phyloP scores from a whole-genome alignment of 768 basidiomycete species.

The Pleurotus sapidus region DNA sequence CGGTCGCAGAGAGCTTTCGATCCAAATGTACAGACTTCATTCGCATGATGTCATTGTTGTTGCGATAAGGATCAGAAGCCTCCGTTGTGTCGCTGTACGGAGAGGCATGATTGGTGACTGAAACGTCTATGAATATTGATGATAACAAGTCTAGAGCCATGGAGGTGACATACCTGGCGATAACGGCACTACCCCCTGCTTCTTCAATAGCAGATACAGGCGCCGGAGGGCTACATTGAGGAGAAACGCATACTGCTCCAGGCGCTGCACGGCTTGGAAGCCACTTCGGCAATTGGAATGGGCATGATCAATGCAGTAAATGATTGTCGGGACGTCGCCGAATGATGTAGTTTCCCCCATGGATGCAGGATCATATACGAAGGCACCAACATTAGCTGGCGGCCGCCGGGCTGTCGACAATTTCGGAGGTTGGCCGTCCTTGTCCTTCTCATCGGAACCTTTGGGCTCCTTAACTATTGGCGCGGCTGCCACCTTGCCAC shows the following conservation, averaged over 20 bases:
- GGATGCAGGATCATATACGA: constrained; percentile 74
- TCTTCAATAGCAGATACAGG: constrained; percentile 82
- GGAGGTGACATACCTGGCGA: constrained; percentile 55
- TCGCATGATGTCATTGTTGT: constrained; percentile 87
- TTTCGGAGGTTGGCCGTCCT: constrained; percentile 56
- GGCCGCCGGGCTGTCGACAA: constrained; percentile 64
- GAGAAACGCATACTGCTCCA: constrained; percentile 98
- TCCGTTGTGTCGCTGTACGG: constrained; percentile 34
- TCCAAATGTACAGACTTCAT: constrained; percentile 95
- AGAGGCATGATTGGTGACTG: constrained; percentile 25
- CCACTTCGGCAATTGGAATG: constrained; percentile 65
- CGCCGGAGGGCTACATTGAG: constrained; percentile 93
- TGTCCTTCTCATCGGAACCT: constrained; percentile 52
- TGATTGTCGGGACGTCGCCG: constrained; percentile 68
- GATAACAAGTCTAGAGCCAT: constrained; percentile 5
- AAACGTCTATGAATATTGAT: constrained; percentile 11
- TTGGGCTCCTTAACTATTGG: constrained; percentile 57
- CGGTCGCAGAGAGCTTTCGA: constrained; percentile 92
- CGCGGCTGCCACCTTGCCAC: constrained; percentile 74
- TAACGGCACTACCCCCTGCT: constrained; percentile 86
- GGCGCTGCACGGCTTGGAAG: constrained; percentile 87
- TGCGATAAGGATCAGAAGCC: constrained; percentile 73
- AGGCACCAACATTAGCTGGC: constrained; percentile 77
- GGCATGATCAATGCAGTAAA: constrained; percentile 78
- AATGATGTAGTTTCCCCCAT: constrained; percentile 66